phyloP scores from a whole-genome alignment of 2,329 filamentous ascomycete genomes.

The Acrocalymma vagum region DNA sequence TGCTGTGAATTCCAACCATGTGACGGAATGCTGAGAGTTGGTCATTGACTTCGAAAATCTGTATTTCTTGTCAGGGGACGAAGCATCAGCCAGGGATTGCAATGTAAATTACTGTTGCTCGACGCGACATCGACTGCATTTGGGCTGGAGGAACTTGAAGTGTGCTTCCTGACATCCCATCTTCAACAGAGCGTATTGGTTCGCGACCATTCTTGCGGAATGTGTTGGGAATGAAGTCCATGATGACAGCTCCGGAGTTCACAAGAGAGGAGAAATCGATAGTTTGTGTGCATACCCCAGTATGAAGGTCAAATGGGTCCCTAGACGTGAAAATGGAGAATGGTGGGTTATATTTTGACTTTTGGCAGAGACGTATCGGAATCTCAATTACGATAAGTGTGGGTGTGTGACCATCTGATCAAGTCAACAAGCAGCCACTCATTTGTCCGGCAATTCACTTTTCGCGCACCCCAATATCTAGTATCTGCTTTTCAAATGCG shows the following conservation, averaged over 20 bases:
- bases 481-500: no score
- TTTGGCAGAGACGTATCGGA: no score
- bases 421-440: no score
- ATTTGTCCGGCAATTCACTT: no score
- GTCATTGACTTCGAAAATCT: constrained; percentile 18
- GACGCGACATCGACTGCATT: constrained; percentile 5
- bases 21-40: constrained; percentile 31
- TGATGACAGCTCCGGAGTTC: constrained; percentile 7
- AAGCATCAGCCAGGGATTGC: not conserved
- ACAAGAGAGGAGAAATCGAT: not conserved
- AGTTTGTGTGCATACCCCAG: no score
- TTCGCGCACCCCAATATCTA: no score
- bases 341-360: no score
- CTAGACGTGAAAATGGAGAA: no score
- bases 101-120: constrained; percentile 10
- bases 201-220: constrained; percentile 25
- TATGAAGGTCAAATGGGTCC: no score
- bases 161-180: constrained; percentile 24
- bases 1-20: constrained; percentile 36
- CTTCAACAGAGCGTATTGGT: constrained; percentile 22
- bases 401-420: no score
- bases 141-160: constrained; percentile 12
- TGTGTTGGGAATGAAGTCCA: constrained; percentile 27
- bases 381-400: no score
- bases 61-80: not conserved